A percentile compares a stretch with the other conserved stretches of the same genome.
Evolutionary conservation across 2,329 filamentous ascomycete genomes (phyloP).

Genomic region (Fusarium poae): DNA sequence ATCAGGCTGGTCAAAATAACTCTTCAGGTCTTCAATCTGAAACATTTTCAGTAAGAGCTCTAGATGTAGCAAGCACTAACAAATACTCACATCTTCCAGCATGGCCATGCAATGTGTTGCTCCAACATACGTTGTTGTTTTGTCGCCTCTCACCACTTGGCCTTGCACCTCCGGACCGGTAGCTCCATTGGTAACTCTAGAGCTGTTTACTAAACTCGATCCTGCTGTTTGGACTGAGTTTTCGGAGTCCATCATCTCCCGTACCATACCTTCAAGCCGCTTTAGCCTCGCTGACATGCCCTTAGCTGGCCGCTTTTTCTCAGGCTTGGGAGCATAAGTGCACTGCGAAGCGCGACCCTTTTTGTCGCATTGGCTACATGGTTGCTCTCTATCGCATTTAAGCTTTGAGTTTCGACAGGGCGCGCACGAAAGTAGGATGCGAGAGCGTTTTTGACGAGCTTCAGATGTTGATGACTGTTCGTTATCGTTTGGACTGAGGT

Average conservation of each 20-base stretch:
- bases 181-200: constrained; percentile 20
- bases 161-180: constrained; percentile 50
- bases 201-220: background rate
- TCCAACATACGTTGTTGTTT: constrained; percentile 66
- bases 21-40: constrained; percentile 71
- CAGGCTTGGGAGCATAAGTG: constrained; percentile 62
- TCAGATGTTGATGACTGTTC: constrained; percentile 39
- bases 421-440: constrained; percentile 65
- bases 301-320: constrained; percentile 57
- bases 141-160: constrained; percentile 60
- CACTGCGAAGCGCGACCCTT: constrained; percentile 62
- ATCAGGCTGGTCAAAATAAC: constrained; percentile 66
- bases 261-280: constrained; percentile 70
- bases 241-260: constrained; percentile 64
- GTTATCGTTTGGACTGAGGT: constrained; percentile 43
- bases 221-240: constrained; percentile 18
- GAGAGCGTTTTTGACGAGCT: constrained; percentile 58
- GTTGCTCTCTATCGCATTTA: constrained; percentile 67
- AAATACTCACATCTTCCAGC: constrained; percentile 66
- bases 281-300: constrained; percentile 67
- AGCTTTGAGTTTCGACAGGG: constrained; percentile 67
- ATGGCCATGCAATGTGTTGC: constrained; percentile 73
- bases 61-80: background rate
- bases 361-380: constrained; percentile 66
- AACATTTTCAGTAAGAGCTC: constrained; percentile 13